These are phyloP conservation scores for Fistulinella prunicolor DNA, from an alignment of 768 basidiomycete genomes.

Conservation along the genomic window DNA sequence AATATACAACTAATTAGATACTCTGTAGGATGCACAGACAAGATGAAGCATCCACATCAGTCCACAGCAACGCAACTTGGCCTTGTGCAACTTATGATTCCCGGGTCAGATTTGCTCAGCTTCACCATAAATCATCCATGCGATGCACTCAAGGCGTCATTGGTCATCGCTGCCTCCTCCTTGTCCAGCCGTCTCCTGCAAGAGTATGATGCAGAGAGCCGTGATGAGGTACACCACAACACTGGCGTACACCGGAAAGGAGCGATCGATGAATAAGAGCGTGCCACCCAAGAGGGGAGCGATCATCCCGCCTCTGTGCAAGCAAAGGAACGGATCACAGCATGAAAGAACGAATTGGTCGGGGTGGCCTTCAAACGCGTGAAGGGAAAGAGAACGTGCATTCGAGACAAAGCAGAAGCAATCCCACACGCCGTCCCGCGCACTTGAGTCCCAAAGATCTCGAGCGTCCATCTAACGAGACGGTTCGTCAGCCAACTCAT, in stretches of 20 bases:
- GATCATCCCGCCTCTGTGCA: slow-evolving; percentile 78
- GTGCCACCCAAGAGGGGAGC: slow-evolving; percentile 77
- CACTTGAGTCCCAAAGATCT: slow-evolving; percentile 81
- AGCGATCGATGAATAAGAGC: slow-evolving; percentile 62
- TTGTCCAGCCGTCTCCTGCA: slow-evolving; percentile 51
- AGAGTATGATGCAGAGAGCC: slow-evolving; percentile 56
- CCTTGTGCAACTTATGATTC: no score
- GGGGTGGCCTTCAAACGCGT: no score
- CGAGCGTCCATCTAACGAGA: slow-evolving; percentile 75
- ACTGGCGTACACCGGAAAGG: slow-evolving; percentile 77
- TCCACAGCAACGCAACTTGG: no score
- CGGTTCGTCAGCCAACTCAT: background rate
- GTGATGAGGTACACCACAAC: slow-evolving; percentile 62
- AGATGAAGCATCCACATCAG: no score
- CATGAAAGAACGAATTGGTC: no score
- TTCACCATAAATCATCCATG: no score
- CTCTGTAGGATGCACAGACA: no score
- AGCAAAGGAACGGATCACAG: background rate
- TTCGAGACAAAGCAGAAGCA: slow-evolving; percentile 80
- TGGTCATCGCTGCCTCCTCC: slow-evolving; percentile 18
- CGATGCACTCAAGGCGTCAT: slow-evolving; percentile 18
- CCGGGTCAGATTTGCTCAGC: no score
- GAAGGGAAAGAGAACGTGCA: slow-evolving; percentile 47
- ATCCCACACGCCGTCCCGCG: slow-evolving; percentile 88
- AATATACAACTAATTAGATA: no score